A percentile compares a stretch with the other conserved stretches of the same genome.
phyloP scores from a whole-genome alignment of 1,284 basidiomycete genomes.

The Tilletia indica region DNA sequence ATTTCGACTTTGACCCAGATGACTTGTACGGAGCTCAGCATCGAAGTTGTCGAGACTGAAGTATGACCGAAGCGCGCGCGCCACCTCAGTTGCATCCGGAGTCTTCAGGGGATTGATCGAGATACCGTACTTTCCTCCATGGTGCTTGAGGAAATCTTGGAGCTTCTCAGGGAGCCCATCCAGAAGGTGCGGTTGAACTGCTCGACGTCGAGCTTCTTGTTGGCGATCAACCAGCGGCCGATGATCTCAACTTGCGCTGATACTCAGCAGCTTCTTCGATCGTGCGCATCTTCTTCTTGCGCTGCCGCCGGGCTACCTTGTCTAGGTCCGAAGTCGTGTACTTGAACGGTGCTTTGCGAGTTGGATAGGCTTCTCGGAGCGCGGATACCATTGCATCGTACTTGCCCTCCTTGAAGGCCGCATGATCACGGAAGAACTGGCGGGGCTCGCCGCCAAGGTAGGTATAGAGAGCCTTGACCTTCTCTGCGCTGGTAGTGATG shows the following conservation, averaged over 20 bases:
- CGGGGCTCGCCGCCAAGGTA: background rate
- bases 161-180: background rate
- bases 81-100: background rate
- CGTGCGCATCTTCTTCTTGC: background rate
- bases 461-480: background rate
- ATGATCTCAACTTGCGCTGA: background rate
- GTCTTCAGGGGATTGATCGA: background rate
- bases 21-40: background rate
- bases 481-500: background rate
- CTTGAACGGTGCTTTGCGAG: background rate
- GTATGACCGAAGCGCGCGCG: background rate
- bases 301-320: background rate
- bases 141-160: background rate
- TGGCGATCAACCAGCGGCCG: background rate
- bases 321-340: background rate
- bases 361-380: background rate
- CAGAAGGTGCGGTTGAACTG: background rate
- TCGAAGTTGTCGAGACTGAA: background rate
- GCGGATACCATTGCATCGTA: background rate
- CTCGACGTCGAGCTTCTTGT: background rate
- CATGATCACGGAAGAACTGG: background rate
- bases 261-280: background rate
- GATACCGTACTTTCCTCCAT: background rate
- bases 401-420: background rate
- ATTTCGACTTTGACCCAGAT: background rate